Conservation (phyloP, 75 land plant species). For the Cupressus sempervirens region DNA sequence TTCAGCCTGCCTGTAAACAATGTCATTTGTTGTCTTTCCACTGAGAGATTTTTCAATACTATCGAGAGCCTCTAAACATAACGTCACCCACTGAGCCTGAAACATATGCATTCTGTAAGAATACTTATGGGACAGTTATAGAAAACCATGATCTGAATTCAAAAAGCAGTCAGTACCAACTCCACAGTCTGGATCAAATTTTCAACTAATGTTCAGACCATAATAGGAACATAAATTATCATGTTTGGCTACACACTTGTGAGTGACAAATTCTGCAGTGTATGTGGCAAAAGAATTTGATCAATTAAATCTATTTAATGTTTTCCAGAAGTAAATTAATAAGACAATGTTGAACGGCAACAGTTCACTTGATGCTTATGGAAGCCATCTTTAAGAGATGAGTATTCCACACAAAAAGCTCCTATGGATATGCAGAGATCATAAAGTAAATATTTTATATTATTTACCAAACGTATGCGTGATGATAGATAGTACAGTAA, state of each 20-base stretch:
- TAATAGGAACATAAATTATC: background rate
- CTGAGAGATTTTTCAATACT: conserved; percentile 48
- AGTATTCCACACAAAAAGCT: background rate
- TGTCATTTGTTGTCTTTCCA: conserved; percentile 54
- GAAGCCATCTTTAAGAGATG: background rate
- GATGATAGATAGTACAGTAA: background rate
- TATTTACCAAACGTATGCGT: background rate
- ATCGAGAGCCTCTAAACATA: conserved; percentile 44
- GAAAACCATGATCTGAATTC: background rate
- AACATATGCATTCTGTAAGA: background rate
- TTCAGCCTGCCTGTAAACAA: conserved; percentile 54
- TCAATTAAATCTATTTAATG: background rate
- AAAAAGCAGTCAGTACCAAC: background rate
- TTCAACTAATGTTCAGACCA: background rate
- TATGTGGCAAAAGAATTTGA: background rate
- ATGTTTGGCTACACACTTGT: background rate
- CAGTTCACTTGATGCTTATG: background rate
- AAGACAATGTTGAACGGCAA: background rate
- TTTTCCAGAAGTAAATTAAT: background rate
- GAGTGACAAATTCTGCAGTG: background rate
- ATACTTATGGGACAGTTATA: background rate
- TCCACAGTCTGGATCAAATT: background rate
- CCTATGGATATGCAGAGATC: background rate
- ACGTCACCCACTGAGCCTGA: conserved; percentile 76
- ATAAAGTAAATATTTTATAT: background rate